These are phyloP conservation scores for Grifola frondosa DNA, from an alignment of 1,284 basidiomycete species.

Conservation along the genomic window DNA sequence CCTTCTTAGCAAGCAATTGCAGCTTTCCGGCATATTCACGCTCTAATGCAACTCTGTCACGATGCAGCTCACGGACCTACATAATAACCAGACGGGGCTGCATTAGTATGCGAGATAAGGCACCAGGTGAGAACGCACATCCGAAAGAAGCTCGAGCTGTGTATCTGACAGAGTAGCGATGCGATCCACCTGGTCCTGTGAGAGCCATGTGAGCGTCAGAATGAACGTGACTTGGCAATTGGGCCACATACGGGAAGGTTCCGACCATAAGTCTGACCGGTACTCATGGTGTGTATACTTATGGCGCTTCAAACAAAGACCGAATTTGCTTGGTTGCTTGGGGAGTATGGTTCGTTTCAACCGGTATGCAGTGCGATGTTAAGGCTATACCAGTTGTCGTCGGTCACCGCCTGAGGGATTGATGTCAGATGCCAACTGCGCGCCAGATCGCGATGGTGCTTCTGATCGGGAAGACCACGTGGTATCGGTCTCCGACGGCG, in stretches of 20 bases:
- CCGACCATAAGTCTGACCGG: constrained; percentile 28
- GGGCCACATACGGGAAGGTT: constrained; percentile 26
- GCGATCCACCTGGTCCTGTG: constrained; percentile 41
- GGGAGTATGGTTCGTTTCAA: too few relatives aligned
- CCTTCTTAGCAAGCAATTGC: constrained; percentile 62
- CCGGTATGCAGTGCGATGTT: too few relatives aligned
- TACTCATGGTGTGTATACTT: constrained; percentile 12
- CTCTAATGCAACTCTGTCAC: constrained; percentile 64
- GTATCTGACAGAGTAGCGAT: constrained; percentile 49
- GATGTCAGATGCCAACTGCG: too few relatives aligned
- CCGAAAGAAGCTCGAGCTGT: constrained; percentile 62
- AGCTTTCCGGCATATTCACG: constrained; percentile 75
- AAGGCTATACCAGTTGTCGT: too few relatives aligned
- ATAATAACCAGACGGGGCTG: constrained; percentile 5
- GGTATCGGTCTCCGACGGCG: too few relatives aligned
- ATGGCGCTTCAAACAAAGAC: too few relatives aligned
- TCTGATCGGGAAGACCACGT: too few relatives aligned
- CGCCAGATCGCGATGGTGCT: too few relatives aligned
- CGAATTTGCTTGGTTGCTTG: too few relatives aligned
- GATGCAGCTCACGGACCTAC: constrained; percentile 71
- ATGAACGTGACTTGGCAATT: constrained; percentile 8
- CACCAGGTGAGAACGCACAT: constrained; percentile 43
- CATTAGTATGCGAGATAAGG: constrained; percentile 4
- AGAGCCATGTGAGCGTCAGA: constrained; percentile 7
- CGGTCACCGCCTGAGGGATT: too few relatives aligned